These are phyloP conservation scores for Phyllosticta capitalensis DNA, from an alignment of 2,329 filamentous ascomycete species.

Conservation along the genomic window DNA sequence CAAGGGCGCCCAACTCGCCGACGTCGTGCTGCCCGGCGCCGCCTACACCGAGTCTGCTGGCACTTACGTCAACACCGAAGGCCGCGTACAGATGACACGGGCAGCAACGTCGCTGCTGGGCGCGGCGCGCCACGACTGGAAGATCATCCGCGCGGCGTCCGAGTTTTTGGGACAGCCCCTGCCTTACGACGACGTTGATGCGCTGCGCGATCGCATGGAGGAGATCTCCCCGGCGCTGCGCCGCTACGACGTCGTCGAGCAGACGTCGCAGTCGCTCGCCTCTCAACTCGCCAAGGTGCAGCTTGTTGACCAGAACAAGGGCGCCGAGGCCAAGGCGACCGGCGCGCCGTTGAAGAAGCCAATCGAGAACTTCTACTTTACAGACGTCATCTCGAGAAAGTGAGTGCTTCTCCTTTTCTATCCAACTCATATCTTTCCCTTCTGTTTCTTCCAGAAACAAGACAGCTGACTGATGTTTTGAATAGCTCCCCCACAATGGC, in stretches of 20 bases:
- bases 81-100: conserved; percentile 87
- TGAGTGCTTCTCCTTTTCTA: conserved; percentile 37
- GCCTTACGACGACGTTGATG: conserved; percentile 86
- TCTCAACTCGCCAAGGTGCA: conserved; percentile 79
- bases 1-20: conserved; percentile 81
- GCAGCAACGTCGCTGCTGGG: conserved; percentile 82
- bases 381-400: conserved; percentile 93
- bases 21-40: conserved; percentile 85
- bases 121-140: conserved; percentile 93
- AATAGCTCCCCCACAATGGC: conserved; percentile 93
- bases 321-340: conserved; percentile 49
- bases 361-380: conserved; percentile 97
- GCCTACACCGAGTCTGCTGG: conserved; percentile 95
- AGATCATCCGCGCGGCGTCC: conserved; percentile 87
- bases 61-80: conserved; percentile 97
- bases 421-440: background rate
- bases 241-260: conserved; percentile 85
- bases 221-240: conserved; percentile 88
- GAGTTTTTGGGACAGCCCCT: conserved; percentile 84
- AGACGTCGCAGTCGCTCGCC: conserved; percentile 48
- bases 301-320: conserved; percentile 94
- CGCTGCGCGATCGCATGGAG: conserved; percentile 83
- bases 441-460: background rate
- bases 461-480: conserved; percentile 14
- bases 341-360: conserved; percentile 70